Base-by-base conservation (phyloP, 768 basidiomycete genomes). In the Xerocomus potaroensis region DNA sequence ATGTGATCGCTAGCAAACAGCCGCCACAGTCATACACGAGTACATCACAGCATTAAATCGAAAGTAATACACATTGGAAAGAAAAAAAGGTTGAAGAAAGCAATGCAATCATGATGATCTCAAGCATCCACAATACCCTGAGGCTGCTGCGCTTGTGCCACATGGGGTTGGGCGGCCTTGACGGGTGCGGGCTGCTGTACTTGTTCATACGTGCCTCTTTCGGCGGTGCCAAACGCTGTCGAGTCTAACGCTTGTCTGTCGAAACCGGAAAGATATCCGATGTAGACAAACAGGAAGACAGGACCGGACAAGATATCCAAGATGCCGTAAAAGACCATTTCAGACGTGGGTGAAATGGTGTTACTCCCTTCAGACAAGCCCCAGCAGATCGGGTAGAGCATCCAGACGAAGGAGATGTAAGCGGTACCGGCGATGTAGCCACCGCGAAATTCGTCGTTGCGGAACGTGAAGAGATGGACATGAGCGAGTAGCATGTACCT, bases 361-460 rank as follows among this genome's bases (percentile, higher is more conserved):
- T 79, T 74, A 5, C 69, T 67, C 14, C 78, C 78, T 45, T 80
- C 79, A 21, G 71, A 70, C 24, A 77, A 65, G 40, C 73, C 79
- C 80, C 79, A 81, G 21, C 69, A 70, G 50, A 82, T 72, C 9
- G 80, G 76, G 65, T 81, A 81, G n/a, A 78, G 53, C 47, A 75
- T 45, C 75, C 77, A 80, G 53, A 81, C 66, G 63, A 79, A 69
- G n/a, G 72, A 67, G 49, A 82, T 67, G 64, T 72, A 72, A 12
- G 51, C 54, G 3, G 75, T 72, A n/a, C 71, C 69, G 16, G 45
- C 22, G 14, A 63, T 47, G 55, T 67, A 72, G 5, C 61, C 59
- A 5, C 22, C 15, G 15, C 61, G 64, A 24, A 66, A 59, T 9
- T 43, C 44, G 0, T 45, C 55, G 10, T 56, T 54, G 30, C 60